These are phyloP conservation scores for Scheffersomyces ergatensis DNA, from an alignment of 805 yeast genomes.

Conservation along the genomic window DNA sequence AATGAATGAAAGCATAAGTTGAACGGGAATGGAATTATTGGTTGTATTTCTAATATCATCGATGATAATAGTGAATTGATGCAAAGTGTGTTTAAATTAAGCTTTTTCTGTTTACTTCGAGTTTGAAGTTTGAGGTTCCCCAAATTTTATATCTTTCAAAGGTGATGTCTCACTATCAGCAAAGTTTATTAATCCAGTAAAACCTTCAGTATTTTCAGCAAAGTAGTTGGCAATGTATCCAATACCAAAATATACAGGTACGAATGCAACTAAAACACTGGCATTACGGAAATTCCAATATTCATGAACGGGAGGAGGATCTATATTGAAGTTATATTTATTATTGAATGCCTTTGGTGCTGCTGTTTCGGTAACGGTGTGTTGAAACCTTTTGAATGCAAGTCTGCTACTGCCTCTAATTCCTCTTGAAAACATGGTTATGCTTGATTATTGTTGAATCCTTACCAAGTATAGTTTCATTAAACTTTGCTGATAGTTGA, in stretches of 20 bases:
- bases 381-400: conserved; percentile 27
- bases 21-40: too few relatives aligned
- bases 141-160: conserved; percentile 33
- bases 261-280: conserved; percentile 33
- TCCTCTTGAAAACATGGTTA: conserved; percentile 25
- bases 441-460: neutral
- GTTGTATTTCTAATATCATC: too few relatives aligned
- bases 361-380: conserved; percentile 16
- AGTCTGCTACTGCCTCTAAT: conserved; percentile 11
- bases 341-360: conserved; percentile 30
- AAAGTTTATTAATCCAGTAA: conserved; percentile 27
- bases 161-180: conserved; percentile 40
- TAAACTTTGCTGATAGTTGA: too few relatives aligned
- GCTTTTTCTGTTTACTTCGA: neutral
- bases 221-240: conserved; percentile 32
- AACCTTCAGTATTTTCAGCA: conserved; percentile 27
- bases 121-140: conserved; percentile 28
- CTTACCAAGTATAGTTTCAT: neutral
- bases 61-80: too few relatives aligned
- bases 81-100: too few relatives aligned
- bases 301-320: conserved; percentile 45
- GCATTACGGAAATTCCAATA: conserved; percentile 43
- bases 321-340: conserved; percentile 39
- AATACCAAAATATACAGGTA: conserved; percentile 33
- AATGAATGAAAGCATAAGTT: too few relatives aligned